Evolutionary conservation across 352 stramenopile genomes (phyloP), one percentile per base, ranked within the genome.

Genomic region (Phytophthora pistaciae): DNA sequence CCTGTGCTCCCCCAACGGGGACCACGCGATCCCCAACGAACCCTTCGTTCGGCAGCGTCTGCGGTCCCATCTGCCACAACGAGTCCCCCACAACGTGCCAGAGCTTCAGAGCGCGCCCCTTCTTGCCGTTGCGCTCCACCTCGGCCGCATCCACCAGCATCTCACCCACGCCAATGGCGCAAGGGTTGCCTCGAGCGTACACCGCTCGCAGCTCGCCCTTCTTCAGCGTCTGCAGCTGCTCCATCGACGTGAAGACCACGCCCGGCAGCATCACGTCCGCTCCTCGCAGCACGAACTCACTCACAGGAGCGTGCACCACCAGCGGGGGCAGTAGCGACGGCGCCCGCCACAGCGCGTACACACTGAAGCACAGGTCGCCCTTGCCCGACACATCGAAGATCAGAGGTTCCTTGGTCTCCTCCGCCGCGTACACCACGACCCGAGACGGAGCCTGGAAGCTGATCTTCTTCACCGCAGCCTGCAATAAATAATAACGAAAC

Each of bases 221-320:
- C 36, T 72, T 75, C 10, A 96, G 78, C 27, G 73, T 54, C 50
- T 79, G 63, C 7, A 92, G 40, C 46, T 94, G 75, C 18, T 94
- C 84, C 10, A 56, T 31, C 2, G 74, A 85, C 44, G 80, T 56
- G 50, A 93, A 90, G 7, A 96, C 81, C 2, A 96, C 88, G 5
- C 90, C 90, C 0, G 90, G 90, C 40, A 95, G 74, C 90, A 96
- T 96, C 54, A 95, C 86, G 54, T 95, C 90, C 0, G 90, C 90
- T 8, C 90, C 90, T 36, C 88, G 82, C 25, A 96, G 67, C 40
- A 95, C 81, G 31, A 91, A 96, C 53, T 92, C 75, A 55, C 90
- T 96, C 72, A 94, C 90, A 3, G 87, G 87, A 11, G 87, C 86
- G 59, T 96, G 87, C 38, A 96, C 87, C 31, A 79, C 61, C 46